Evolutionary conservation across 257 asterid genomes (phyloP).

Genomic region (Scutellaria baicalensis): DNA sequence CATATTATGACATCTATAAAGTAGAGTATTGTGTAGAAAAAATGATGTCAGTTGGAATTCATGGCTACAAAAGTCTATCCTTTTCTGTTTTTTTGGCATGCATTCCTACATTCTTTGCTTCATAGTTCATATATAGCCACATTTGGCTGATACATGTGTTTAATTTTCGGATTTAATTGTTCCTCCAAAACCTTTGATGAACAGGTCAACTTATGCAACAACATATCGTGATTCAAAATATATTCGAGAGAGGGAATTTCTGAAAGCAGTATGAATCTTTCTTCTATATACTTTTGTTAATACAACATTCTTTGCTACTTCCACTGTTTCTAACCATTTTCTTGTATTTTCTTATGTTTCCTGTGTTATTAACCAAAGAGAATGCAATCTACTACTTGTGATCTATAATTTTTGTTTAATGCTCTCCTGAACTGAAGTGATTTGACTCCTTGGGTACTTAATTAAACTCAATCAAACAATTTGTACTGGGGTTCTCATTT

Average conservation of each 20-base stretch:
- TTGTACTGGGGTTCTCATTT: background rate
- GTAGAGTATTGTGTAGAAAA: background rate
- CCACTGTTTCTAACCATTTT: background rate
- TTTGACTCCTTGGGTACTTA: background rate
- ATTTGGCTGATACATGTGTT: background rate
- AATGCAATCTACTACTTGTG: background rate
- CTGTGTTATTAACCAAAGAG: background rate
- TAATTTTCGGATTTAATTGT: background rate
- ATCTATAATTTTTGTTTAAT: background rate
- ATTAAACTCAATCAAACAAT: background rate
- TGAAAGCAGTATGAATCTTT: slow-evolving; percentile 57
- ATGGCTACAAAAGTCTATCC: background rate
- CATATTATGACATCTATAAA: background rate
- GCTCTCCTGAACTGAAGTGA: background rate
- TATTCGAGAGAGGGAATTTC: slow-evolving; percentile 86
- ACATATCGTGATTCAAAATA: slow-evolving; percentile 89
- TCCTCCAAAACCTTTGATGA: background rate
- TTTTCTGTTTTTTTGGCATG: background rate
- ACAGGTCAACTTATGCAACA: slow-evolving; percentile 95
- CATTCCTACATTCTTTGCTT: background rate
- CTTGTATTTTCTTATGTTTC: background rate
- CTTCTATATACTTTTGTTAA: background rate
- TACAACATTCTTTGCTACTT: background rate
- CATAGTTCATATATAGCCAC: background rate
- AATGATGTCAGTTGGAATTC: background rate